Base-by-base conservation (phyloP, 345 rosid genomes). In the Bruguiera gymnorhiza region DNA sequence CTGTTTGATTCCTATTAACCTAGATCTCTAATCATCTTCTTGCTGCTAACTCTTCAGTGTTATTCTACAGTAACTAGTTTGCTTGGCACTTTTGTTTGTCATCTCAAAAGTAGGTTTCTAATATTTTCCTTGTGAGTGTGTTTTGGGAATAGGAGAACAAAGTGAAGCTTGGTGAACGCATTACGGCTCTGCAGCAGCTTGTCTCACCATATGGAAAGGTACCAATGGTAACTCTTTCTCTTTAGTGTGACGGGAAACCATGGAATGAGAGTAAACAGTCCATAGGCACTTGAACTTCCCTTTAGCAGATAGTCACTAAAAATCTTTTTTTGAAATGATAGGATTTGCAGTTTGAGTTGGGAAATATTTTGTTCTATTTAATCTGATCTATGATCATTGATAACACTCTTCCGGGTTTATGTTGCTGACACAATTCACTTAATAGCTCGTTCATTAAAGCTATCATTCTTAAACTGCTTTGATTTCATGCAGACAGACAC, bases 121-220 rank as follows among this genome's bases (percentile, higher is more conserved):
- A 63, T 51, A 59, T 29, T 57, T 58, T 36, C 27, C 39, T 52
- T 67, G 31, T 68, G 54, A 75, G 75, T 81, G 56, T 43, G 57
- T 66, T 63, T 50, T 75, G 79, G 62, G 46, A 78, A 67, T 65
- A 91, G 93, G 97, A 91, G 77, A 83, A 87, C 78, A 95, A 95
- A 71, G 97, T 88, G 82, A 95, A 95, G 78, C 71, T 92, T 3
- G 93, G 99, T 63, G 97, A 91, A 68, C 87, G 90, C 26, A 87
- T 95, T 32, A 83, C 86, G 43, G 87, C 93, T 78, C 85, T 95
- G 77, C 99, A 91, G 78, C 96, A 91, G 66, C 93, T 91, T 62
- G 99, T 94, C 78, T 94, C 99, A 13, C 99, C 97, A 0, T 90
- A 88, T 51, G 99, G 99, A 72, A 95, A 95, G 99, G 99, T 92